Conservation (phyloP, 108 stramenopile genomes). For the Pseudonitzschia delicatissima region DNA sequence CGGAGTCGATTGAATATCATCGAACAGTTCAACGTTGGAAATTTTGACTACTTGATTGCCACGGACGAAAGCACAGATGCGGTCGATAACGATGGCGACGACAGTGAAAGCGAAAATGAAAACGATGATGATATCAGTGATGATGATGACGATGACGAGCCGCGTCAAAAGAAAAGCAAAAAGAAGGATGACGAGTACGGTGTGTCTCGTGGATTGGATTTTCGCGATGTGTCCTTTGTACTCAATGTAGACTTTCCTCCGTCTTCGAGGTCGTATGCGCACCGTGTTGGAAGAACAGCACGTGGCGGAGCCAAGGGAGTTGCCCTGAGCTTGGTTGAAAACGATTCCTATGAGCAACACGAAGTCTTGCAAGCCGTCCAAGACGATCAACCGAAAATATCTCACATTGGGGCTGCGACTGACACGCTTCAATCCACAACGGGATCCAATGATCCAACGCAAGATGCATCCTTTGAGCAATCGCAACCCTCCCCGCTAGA, state of each 20-base stretch:
- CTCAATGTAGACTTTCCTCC: constrained; percentile 97
- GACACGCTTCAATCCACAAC: constrained; percentile 46
- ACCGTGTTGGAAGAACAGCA: constrained; percentile 98
- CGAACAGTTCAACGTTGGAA: constrained; percentile 97
- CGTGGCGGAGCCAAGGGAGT: constrained; percentile 94
- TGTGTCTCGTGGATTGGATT: constrained; percentile 94
- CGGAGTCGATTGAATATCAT: constrained; percentile 93
- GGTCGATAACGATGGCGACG: constrained; percentile 37
- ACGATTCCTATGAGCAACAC: constrained; percentile 43
- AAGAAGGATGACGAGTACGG: constrained; percentile 87
- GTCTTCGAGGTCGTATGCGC: constrained; percentile 87
- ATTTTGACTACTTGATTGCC: constrained; percentile 97
- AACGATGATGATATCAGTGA: constrained; percentile 26
- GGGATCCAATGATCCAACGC: neutral
- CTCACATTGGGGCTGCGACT: constrained; percentile 30
- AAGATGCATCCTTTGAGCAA: constrained; percentile 25
- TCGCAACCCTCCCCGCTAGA: constrained; percentile 92
- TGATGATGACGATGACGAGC: constrained; percentile 23
- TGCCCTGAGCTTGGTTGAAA: constrained; percentile 85
- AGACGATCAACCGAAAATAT: constrained; percentile 78
- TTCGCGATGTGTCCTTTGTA: constrained; percentile 93
- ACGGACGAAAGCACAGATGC: constrained; percentile 88
- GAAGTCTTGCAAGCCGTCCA: constrained; percentile 65
- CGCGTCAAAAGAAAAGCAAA: constrained; percentile 24
- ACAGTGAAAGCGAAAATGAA: constrained; percentile 39